Conservation (phyloP, 768 basidiomycete species). For the Roridomyces roridus region DNA sequence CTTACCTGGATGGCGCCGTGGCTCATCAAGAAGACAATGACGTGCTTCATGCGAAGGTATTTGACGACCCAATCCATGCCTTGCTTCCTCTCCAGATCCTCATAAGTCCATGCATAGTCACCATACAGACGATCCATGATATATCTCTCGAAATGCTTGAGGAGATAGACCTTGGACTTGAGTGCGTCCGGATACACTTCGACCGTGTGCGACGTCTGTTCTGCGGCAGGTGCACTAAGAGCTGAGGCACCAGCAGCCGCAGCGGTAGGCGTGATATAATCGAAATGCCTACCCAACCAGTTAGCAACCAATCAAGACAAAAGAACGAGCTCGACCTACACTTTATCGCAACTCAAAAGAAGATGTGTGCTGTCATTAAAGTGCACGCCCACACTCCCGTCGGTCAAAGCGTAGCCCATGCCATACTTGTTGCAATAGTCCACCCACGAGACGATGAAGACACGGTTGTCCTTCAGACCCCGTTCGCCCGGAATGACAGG, state of each 20-base stretch:
- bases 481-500: constrained; percentile 39
- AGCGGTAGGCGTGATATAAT: constrained; percentile 68
- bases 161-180: constrained; percentile 88
- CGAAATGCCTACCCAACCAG: constrained; percentile 72
- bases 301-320: constrained; percentile 4
- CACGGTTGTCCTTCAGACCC: constrained; percentile 65
- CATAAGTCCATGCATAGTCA: constrained; percentile 83
- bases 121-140: constrained; percentile 91
- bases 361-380: constrained; percentile 95
- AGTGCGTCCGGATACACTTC: constrained; percentile 80
- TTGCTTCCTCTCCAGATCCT: constrained; percentile 66
- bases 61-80: constrained; percentile 97
- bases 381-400: constrained; percentile 93
- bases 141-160: constrained; percentile 94
- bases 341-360: constrained; percentile 84
- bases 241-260: constrained; percentile 47
- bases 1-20: constrained; percentile 93
- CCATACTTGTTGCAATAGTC: constrained; percentile 99
- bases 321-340: constrained; percentile 55
- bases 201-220: constrained; percentile 65
- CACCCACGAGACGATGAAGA: constrained; percentile 98
- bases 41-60: constrained; percentile 95
- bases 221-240: constrained; percentile 71
- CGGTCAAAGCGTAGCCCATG: constrained; percentile 98
- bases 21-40: constrained; percentile 95